These are phyloP conservation scores for Graphilbum ipis-grandicollis DNA, from an alignment of 2,329 filamentous ascomycete species.

Conservation along the genomic window DNA sequence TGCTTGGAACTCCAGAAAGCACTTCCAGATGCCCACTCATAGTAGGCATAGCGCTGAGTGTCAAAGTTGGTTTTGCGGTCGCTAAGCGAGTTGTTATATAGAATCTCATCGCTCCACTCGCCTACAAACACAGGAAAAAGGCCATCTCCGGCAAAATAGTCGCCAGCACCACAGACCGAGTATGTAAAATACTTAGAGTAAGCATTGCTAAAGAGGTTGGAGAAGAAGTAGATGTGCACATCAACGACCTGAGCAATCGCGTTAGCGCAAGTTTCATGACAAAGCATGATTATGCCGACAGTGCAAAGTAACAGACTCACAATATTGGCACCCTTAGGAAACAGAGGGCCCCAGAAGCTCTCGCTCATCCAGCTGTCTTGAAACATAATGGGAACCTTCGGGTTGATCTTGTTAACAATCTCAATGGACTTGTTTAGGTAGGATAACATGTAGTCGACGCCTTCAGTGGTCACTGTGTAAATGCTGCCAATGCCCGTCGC, in stretches of 20 bases:
- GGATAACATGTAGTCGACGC: slow-evolving; percentile 1
- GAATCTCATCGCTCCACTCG: slow-evolving; percentile 4
- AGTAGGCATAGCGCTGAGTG: slow-evolving; percentile 3
- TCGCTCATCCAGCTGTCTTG: slow-evolving; percentile 4
- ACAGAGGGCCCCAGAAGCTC: neutral
- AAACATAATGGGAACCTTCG: slow-evolving; percentile 1
- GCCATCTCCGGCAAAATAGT: slow-evolving; percentile 1
- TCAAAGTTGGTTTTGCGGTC: slow-evolving; percentile 5
- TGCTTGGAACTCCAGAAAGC: slow-evolving; percentile 3
- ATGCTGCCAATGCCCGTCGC: neutral
- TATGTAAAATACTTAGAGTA: slow-evolving; percentile 3
- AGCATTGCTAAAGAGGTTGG: neutral
- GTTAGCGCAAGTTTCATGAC: no score
- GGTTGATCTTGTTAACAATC: slow-evolving; percentile 2
- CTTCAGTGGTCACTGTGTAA: neutral
- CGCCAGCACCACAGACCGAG: slow-evolving; percentile 2
- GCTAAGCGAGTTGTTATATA: slow-evolving; percentile 3
- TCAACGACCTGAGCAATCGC: slow-evolving; percentile 2
- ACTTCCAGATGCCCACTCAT: slow-evolving; percentile 1
- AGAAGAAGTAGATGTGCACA: slow-evolving; percentile 5
- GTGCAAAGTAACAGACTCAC: neutral
- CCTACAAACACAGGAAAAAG: slow-evolving; percentile 3
- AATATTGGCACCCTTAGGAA: neutral
- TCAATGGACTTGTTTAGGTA: slow-evolving; percentile 1
- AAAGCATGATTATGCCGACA: no score